A percentile compares a stretch with the other conserved stretches of the same genome.
Conservation (phyloP, 2,329 filamentous ascomycete species). For the Colletotrichum sp. region DNA sequence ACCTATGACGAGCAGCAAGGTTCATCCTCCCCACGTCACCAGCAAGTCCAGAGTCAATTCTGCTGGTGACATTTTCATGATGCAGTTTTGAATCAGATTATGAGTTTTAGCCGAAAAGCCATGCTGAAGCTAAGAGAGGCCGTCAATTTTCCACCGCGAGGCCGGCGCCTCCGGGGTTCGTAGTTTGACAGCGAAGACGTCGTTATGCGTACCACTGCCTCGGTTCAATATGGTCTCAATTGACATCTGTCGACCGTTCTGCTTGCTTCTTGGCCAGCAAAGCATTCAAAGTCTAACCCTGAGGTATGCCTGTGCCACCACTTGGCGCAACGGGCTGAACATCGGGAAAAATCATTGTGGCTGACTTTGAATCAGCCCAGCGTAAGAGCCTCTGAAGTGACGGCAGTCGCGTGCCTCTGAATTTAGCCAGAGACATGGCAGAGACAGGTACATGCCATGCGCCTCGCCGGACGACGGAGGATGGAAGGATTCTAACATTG, state of each 20-base stretch:
- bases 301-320: not conserved
- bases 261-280: not conserved
- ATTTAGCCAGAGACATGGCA: not conserved
- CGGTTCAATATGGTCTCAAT: not conserved
- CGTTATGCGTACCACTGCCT: not conserved
- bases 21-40: conserved; percentile 1
- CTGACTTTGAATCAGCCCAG: not conserved
- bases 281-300: not conserved
- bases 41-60: not conserved
- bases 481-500: not conserved
- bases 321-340: not conserved
- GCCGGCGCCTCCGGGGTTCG: not conserved
- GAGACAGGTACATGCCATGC: not conserved
- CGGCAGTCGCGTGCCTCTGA: not conserved
- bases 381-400: not conserved
- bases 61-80: conserved; percentile 1
- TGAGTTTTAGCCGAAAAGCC: not conserved
- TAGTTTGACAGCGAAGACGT: not conserved
- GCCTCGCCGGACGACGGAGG: not conserved
- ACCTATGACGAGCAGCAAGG: not conserved
- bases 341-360: not conserved
- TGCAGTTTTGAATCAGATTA: not conserved
- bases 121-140: not conserved
- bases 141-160: too few species aligned
- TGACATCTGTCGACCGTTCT: not conserved